These are phyloP conservation scores for Trichophyton simii DNA, from an alignment of 2,329 filamentous ascomycete species.

Conservation along the genomic window DNA sequence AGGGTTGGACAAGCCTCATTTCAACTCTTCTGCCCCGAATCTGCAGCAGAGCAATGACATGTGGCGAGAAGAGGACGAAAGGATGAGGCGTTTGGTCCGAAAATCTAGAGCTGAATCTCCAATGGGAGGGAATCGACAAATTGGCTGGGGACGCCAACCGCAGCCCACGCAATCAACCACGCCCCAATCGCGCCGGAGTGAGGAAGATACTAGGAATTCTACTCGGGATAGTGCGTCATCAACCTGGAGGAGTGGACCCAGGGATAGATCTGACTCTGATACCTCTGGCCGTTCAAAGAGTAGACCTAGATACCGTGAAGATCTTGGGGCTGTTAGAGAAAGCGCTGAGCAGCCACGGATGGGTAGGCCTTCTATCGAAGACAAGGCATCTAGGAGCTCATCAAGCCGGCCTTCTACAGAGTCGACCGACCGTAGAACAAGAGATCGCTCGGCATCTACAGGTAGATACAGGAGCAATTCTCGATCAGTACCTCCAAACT, in stretches of 20 bases:
- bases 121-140: constrained; percentile 19
- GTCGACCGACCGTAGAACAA: neutral
- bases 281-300: constrained; percentile 44
- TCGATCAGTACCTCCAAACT: constrained; percentile 19
- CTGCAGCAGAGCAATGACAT: constrained; percentile 22
- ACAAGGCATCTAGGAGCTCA: constrained; percentile 18
- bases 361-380: constrained; percentile 18
- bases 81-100: constrained; percentile 20
- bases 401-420: constrained; percentile 26
- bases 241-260: constrained; percentile 28
- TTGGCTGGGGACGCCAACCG: constrained; percentile 2
- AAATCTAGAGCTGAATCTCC: constrained; percentile 30
- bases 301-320: constrained; percentile 40
- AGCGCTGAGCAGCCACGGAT: constrained; percentile 25
- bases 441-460: constrained; percentile 28
- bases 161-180: constrained; percentile 6
- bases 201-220: constrained; percentile 24
- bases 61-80: constrained; percentile 29
- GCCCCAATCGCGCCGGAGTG: constrained; percentile 18
- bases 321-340: constrained; percentile 41
- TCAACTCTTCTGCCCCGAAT: constrained; percentile 26
- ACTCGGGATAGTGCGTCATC: constrained; percentile 22
- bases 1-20: constrained; percentile 22
- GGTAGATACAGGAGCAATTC: constrained; percentile 30
- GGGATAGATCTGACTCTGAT: constrained; percentile 45